phyloP scores from a whole-genome alignment of 2,329 filamentous ascomycete species.

The Pseudocercospora crystallina region DNA sequence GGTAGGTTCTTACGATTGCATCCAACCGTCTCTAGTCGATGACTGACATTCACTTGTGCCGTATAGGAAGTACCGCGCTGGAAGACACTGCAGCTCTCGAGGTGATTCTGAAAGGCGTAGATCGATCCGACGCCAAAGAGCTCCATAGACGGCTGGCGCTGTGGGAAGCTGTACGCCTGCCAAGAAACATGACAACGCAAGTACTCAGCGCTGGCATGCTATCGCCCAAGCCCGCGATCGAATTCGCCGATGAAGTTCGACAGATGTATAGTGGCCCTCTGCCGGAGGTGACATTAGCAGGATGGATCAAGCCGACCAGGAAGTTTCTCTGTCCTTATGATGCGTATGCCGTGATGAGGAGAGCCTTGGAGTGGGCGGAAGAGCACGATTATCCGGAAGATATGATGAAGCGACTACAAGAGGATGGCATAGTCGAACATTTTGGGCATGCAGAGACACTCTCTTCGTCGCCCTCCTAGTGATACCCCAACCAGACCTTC shows the following conservation, averaged over 20 bases:
- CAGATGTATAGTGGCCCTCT: constrained; percentile 7
- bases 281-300: constrained; percentile 1
- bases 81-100: constrained; percentile 12
- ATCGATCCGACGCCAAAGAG: background rate
- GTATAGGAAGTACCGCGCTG: background rate
- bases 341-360: constrained; percentile 5
- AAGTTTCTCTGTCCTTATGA: constrained; percentile 10
- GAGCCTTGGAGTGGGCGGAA: constrained; percentile 10
- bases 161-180: constrained; percentile 11
- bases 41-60: background rate
- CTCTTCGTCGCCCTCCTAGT: no score
- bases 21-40: background rate
- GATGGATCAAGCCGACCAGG: constrained; percentile 5
- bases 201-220: constrained; percentile 9
- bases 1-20: background rate
- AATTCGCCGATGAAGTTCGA: constrained; percentile 7
- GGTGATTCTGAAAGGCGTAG: constrained; percentile 3
- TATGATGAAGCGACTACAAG: constrained; percentile 8
- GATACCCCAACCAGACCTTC: no score
- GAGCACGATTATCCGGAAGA: constrained; percentile 5
- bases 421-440: constrained; percentile 7
- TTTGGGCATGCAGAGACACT: background rate
- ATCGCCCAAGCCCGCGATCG: constrained; percentile 1
- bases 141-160: constrained; percentile 2
- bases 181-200: constrained; percentile 10